phyloP scores from a whole-genome alignment of 2,329 filamentous ascomycete species.

The Aspergillus puulaauensis region DNA sequence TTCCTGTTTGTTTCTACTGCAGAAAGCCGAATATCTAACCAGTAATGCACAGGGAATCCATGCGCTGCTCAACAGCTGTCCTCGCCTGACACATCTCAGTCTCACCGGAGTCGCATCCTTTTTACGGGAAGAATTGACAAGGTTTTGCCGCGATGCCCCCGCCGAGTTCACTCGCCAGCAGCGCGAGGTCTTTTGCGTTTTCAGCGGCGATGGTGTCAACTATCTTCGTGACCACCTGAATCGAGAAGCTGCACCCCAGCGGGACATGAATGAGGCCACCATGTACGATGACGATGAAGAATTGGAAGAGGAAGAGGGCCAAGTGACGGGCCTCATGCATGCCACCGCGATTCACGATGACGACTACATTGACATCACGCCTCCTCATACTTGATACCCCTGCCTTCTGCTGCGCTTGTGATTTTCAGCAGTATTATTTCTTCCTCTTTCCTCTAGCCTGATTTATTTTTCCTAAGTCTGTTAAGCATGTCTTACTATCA shows the following conservation, averaged over 20 bases:
- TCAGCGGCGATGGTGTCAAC: conserved; percentile 81
- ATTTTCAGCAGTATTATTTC: neutral
- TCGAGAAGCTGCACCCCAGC: conserved; percentile 32
- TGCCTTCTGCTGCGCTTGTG: conserved; percentile 20
- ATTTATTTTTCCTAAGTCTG: conserved; percentile 9
- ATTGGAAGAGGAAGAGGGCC: conserved; percentile 43
- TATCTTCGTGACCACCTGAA: conserved; percentile 79
- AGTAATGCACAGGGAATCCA: conserved; percentile 71
- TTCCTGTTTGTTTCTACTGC: neutral
- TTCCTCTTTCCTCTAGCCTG: conserved; percentile 2
- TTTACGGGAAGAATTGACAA: conserved; percentile 80
- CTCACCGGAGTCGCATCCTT: conserved; percentile 93
- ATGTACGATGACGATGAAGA: conserved; percentile 48
- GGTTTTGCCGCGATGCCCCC: conserved; percentile 84
- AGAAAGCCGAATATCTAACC: conserved; percentile 1
- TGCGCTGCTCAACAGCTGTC: conserved; percentile 83
- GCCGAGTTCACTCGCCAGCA: conserved; percentile 93
- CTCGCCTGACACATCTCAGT: conserved; percentile 88
- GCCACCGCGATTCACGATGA: conserved; percentile 44
- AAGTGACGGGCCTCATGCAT: conserved; percentile 43
- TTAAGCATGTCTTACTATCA: conserved; percentile 5
- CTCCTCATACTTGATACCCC: conserved; percentile 37
- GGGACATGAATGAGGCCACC: conserved; percentile 38
- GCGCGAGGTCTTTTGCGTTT: conserved; percentile 94
- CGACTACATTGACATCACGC: conserved; percentile 40